These are phyloP conservation scores for Abortiporus biennis DNA, from an alignment of 1,284 basidiomycete genomes.

Conservation along the genomic window DNA sequence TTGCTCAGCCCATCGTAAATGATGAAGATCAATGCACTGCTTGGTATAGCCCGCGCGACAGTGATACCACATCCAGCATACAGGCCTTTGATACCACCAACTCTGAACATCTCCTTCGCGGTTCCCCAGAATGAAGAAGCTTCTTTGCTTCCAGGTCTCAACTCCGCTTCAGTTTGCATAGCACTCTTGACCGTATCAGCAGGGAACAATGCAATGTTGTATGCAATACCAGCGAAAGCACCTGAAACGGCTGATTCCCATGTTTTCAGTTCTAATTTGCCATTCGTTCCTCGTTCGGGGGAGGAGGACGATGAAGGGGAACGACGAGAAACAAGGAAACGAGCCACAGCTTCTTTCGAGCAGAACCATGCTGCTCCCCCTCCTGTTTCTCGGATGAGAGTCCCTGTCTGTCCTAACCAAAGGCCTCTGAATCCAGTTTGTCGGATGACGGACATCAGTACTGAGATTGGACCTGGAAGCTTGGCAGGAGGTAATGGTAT, in stretches of 20 bases:
- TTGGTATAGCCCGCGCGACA: conserved; percentile 81
- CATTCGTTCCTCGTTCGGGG: conserved; percentile 15
- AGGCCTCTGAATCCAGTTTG: conserved; percentile 70
- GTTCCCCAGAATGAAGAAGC: conserved; percentile 62
- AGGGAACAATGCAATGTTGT: conserved; percentile 85
- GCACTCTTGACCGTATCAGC: conserved; percentile 94
- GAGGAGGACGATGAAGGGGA: neutral
- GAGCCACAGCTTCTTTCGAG: conserved; percentile 73
- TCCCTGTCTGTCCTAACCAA: conserved; percentile 86
- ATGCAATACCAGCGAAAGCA: conserved; percentile 82
- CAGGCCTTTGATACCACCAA: conserved; percentile 77
- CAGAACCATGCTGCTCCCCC: conserved; percentile 87
- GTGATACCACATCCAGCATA: conserved; percentile 98
- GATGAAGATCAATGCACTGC: conserved; percentile 87
- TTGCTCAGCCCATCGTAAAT: conserved; percentile 78
- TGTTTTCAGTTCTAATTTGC: conserved; percentile 52
- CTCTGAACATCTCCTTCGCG: conserved; percentile 69
- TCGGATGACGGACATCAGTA: conserved; percentile 61
- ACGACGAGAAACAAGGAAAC: conserved; percentile 45
- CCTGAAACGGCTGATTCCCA: conserved; percentile 86
- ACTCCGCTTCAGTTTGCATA: conserved; percentile 92
- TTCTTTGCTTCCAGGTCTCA: conserved; percentile 47
- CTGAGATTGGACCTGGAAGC: conserved; percentile 59
- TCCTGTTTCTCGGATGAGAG: conserved; percentile 83
- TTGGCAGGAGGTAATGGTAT: conserved; percentile 15